phyloP scores from a whole-genome alignment of 805 yeast species.

The Pichia nakasei region DNA sequence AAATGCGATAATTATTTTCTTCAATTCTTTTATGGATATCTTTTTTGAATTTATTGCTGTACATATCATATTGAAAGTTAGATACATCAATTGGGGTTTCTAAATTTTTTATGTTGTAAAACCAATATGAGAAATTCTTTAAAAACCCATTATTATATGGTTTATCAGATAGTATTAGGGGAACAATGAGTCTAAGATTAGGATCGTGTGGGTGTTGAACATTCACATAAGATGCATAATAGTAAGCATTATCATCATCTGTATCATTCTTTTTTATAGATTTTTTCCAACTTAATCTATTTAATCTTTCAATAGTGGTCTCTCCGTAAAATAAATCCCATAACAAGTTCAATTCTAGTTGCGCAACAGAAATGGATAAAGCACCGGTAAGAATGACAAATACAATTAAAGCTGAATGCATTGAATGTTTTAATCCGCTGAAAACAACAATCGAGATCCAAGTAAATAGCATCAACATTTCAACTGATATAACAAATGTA shows the following conservation, averaged over 20 bases:
- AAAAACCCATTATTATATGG: slow-evolving; percentile 32
- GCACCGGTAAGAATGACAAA: slow-evolving; percentile 36
- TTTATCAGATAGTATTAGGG: slow-evolving; percentile 23
- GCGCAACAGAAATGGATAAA: slow-evolving; percentile 37
- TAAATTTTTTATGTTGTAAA: slow-evolving; percentile 14
- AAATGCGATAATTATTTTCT: slow-evolving; percentile 20
- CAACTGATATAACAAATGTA: slow-evolving; percentile 37
- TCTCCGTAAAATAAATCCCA: slow-evolving; percentile 35
- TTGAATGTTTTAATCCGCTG: slow-evolving; percentile 1
- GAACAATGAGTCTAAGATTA: slow-evolving; percentile 30
- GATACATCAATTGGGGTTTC: slow-evolving; percentile 12
- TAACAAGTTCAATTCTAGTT: slow-evolving; percentile 34
- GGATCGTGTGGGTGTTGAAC: slow-evolving; percentile 27
- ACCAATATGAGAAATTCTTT: slow-evolving; percentile 28
- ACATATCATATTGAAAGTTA: slow-evolving; percentile 22
- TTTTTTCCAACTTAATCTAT: slow-evolving; percentile 21
- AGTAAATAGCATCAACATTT: slow-evolving; percentile 30
- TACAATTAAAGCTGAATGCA: slow-evolving; percentile 21
- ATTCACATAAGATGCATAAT: slow-evolving; percentile 33
- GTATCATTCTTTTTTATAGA: slow-evolving; percentile 13
- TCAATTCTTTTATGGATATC: slow-evolving; percentile 18
- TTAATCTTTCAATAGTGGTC: slow-evolving; percentile 24
- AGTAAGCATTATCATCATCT: slow-evolving; percentile 1
- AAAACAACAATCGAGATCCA: slow-evolving; percentile 29
- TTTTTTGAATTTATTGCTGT: slow-evolving; percentile 19